phyloP scores from a whole-genome alignment of 2,329 filamentous ascomycete species.

The Pseudogymnoascus sp. region DNA sequence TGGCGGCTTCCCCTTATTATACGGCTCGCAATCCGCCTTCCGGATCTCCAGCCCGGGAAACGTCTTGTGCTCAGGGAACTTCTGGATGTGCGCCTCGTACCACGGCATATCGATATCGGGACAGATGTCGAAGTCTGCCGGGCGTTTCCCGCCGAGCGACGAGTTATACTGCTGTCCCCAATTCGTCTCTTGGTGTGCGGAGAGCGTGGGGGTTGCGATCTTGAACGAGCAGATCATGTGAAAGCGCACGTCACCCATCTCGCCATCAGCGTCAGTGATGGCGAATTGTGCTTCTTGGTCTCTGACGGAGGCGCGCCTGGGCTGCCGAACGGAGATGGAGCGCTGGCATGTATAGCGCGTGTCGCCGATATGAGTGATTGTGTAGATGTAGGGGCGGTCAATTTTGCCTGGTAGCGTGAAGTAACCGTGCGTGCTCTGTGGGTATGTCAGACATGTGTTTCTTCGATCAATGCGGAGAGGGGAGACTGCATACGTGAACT shows the following conservation, averaged over 20 bases:
- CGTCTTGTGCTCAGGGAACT: slow-evolving; percentile 13
- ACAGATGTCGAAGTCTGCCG: background rate
- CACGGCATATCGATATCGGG: slow-evolving; percentile 19
- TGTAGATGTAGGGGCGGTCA: slow-evolving; percentile 48
- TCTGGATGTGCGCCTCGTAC: slow-evolving; percentile 10
- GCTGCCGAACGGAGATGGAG: slow-evolving; percentile 42
- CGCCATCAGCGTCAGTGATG: slow-evolving; percentile 17
- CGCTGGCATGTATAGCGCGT: slow-evolving; percentile 44
- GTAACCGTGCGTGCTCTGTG: slow-evolving; percentile 41
- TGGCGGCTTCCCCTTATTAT: slow-evolving; percentile 11
- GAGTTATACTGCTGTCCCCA: slow-evolving; percentile 10
- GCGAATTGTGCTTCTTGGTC: slow-evolving; percentile 12
- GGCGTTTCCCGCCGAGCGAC: slow-evolving; percentile 12
- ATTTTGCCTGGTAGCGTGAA: slow-evolving; percentile 42
- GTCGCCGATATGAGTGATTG: slow-evolving; percentile 37
- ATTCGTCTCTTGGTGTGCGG: slow-evolving; percentile 13
- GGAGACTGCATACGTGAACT: slow-evolving; percentile 35
- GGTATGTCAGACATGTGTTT: background rate
- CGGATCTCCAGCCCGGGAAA: slow-evolving; percentile 35
- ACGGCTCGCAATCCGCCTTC: slow-evolving; percentile 36
- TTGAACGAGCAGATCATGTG: slow-evolving; percentile 48
- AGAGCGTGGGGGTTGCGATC: slow-evolving; percentile 12
- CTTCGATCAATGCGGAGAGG: background rate
- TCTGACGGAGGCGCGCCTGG: slow-evolving; percentile 36
- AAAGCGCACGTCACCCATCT: slow-evolving; percentile 39